Percentiles rank a stretch among this genome's conserved stretches.
Conservation (phyloP, 306 rosid genomes). For the Vachellia collinsii region DNA sequence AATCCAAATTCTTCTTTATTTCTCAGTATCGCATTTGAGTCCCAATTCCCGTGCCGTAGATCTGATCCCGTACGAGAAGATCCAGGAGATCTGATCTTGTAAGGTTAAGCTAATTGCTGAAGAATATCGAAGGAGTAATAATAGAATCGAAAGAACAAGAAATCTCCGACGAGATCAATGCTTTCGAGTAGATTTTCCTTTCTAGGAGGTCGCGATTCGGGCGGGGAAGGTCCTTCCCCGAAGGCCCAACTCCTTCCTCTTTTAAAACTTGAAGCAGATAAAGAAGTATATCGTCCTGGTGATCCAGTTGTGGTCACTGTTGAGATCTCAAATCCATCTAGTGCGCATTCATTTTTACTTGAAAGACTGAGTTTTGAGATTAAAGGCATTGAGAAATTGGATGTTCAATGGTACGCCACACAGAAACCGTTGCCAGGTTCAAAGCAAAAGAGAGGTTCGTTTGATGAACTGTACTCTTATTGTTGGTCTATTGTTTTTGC, state of each 20-base stretch:
- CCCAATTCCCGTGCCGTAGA: too few relatives aligned
- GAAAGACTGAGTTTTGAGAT: constrained; percentile 87
- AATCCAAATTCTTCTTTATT: too few relatives aligned
- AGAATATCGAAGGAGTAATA: neutral
- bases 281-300: constrained; percentile 85
- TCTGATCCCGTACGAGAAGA: too few relatives aligned
- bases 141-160: neutral
- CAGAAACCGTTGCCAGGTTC: constrained; percentile 79
- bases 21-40: too few relatives aligned
- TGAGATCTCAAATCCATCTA: constrained; percentile 70
- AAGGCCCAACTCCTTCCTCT: constrained; percentile 47
- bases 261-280: constrained; percentile 75
- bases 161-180: constrained; percentile 47
- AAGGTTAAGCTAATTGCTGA: constrained; percentile 24
- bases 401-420: constrained; percentile 89
- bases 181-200: constrained; percentile 63
- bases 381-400: constrained; percentile 83
- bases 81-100: neutral
- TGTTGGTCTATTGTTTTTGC: constrained; percentile 20
- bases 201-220: constrained; percentile 60
- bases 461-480: neutral
- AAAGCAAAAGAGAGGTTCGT: constrained; percentile 80
- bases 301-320: constrained; percentile 75
- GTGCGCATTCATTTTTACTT: constrained; percentile 61
- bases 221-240: constrained; percentile 27